Base-by-base conservation (phyloP, 2,329 filamentous ascomycete genomes). In the Cryphonectria nitschkei region DNA sequence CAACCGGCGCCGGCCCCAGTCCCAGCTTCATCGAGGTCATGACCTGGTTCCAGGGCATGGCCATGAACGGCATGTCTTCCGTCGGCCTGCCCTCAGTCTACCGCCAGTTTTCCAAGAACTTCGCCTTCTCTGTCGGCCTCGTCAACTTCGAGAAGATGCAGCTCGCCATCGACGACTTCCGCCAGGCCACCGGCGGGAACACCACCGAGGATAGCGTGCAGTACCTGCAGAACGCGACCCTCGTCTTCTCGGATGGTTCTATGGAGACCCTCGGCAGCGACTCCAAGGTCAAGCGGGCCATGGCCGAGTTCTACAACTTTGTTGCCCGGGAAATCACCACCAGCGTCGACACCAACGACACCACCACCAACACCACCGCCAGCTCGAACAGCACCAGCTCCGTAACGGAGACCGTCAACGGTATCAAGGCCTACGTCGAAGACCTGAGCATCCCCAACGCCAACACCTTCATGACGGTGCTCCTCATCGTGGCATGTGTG, bases 381-480 rank as follows among this genome's bases (percentile, higher is more conserved):
- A 66, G 77, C 68, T 73, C 77, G 60, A 70, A 56, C 62, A 14
- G 60, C 68, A 65, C 67, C 32, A 68, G 61, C 41, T 37, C 54
- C 26, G 77, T 88, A 43, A 81, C 85, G 58, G 76, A 83, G 22
- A 83, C 84, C 3, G 92, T 97, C 46, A 86, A 88, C 64, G 93
- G 94, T 67, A 92, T 98, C 76, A 88, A 95, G 79, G 93, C 89
- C 41, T 97, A 92, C 77, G 92, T 91, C n/a, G 90, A 97, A 78
- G 86, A 95, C 79, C 87, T 97, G 70, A 90, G 89, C 60, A 94
- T 98, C 68, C 96, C 96, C 26, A 89, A 92, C 75, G 90, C 93
- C 65, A 97, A 98, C 82, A 94, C 94, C 1, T 98, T 98, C 84
- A 97, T 99, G 95, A 98, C 94, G 0, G 90, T 97, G 5, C 87